These are phyloP conservation scores for Poterioochromonas sp. DNA, from an alignment of 352 stramenopile species.

Conservation along the genomic window DNA sequence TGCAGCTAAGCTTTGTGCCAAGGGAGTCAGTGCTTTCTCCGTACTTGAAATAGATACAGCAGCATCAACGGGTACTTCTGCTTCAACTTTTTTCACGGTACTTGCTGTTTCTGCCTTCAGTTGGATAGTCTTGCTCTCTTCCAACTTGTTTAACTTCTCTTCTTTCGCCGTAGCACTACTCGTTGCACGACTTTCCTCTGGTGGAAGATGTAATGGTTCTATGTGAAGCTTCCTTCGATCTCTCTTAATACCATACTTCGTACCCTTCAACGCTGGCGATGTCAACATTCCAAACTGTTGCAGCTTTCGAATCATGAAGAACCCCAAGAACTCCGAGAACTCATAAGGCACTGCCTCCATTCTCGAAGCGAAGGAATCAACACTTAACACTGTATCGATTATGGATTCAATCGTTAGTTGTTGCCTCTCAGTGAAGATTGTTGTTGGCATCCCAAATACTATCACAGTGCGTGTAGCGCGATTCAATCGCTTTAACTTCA, in stretches of 20 bases:
- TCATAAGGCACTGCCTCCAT: slow-evolving; percentile 20
- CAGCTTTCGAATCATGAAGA: not conserved
- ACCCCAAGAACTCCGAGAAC: slow-evolving; percentile 9
- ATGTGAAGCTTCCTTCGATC: slow-evolving; percentile 37
- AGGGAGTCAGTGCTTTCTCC: no score
- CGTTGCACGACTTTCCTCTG: slow-evolving; percentile 35
- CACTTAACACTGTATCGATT: slow-evolving; percentile 30
- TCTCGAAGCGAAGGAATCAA: slow-evolving; percentile 29
- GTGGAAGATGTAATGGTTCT: slow-evolving; percentile 37
- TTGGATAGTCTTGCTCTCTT: no score
- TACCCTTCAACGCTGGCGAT: not conserved
- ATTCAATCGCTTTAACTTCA: not conserved
- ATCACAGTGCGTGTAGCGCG: not conserved
- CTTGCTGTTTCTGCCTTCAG: no score
- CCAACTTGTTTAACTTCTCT: no score
- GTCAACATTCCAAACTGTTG: slow-evolving; percentile 18
- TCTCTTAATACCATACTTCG: slow-evolving; percentile 28
- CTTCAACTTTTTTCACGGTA: no score
- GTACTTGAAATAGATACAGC: no score
- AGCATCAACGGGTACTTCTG: no score
- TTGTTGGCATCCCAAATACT: not conserved
- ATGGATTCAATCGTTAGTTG: not conserved
- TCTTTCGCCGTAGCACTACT: no score
- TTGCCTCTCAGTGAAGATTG: not conserved
- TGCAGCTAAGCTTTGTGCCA: no score